Evolutionary conservation across 2,329 filamentous ascomycete genomes (phyloP), one percentile per base, ranked within the genome.

Genomic region (Teratosphaeria viscida): DNA sequence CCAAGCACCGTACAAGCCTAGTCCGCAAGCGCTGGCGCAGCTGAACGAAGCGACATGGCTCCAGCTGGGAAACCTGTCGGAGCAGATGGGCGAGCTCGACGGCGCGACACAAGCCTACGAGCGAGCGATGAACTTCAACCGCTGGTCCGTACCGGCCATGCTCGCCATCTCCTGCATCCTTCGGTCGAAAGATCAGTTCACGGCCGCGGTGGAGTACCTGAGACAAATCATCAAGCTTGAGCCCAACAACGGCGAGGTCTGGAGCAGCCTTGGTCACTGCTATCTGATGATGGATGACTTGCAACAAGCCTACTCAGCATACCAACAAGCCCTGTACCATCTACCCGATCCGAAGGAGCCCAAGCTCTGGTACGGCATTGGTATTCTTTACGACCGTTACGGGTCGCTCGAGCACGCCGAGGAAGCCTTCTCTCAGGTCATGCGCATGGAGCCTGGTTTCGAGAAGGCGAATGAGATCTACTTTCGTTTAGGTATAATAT

Each of bases 381-480:
- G 94, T 47, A 99, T 99, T 54, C 79, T 99, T 1, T 99, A 99
- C 67, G 94, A 99, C 73, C 83, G 94, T 57, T 99, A 97, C 71
- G 94, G 94, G 6, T 96, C 91, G 32, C 83, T 96, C 54, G 94
- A 99, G 69, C 95, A 97, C 73, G 94, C 94, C 66, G 94, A 97
- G 74, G 94, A 97, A 73, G 94, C 94, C 5, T 97, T 97, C 72
- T 96, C 92, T 2, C 90, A 97, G 71, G 94, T 99, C 63, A 97
- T 99, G 94, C 88, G 90, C 67, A 97, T 99, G 87, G 88, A 96
- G 69, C 94, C 92, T 4, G 87, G 91, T 67, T 97, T 97, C 67
- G 94, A 99, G 71, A 99, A 99, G 81, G 92, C 92, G 60, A 97
- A 97, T 70, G 94, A 99, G 74, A 97, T 99, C 58, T 99, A 97